phyloP scores from a whole-genome alignment of 1,284 basidiomycete species.

The Pseudomicrostroma phylloplanum region DNA sequence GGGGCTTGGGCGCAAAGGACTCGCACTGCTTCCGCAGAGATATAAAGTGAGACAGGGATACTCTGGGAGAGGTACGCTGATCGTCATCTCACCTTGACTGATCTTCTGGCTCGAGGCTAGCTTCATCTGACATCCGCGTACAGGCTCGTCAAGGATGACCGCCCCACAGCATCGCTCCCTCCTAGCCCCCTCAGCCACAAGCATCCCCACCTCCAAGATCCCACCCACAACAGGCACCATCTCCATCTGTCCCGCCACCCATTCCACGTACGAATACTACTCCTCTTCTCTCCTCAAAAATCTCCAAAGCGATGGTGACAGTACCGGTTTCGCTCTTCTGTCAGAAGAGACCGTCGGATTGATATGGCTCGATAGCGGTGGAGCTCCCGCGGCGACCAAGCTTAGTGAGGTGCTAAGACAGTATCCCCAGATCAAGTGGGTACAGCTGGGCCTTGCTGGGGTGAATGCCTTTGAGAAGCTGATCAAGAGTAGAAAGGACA shows the following conservation, averaged over 20 bases:
- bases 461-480: constrained; percentile 22
- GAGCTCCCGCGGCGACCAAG: background rate
- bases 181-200: background rate
- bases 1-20: too few species aligned
- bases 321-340: background rate
- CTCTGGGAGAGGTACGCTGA: too few species aligned
- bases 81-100: too few species aligned
- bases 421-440: constrained; percentile 15
- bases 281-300: background rate
- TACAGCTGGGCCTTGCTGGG: constrained; percentile 38
- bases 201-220: background rate
- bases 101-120: too few species aligned
- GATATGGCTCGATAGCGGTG: constrained; percentile 17
- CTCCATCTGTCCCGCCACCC: constrained; percentile 6
- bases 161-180: background rate
- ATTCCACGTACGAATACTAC: constrained; percentile 5
- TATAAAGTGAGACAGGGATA: too few species aligned
- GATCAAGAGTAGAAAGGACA: constrained; percentile 13
- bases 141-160: too few species aligned
- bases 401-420: constrained; percentile 12
- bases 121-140: too few species aligned
- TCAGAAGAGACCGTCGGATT: constrained; percentile 12
- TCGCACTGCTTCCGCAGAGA: too few species aligned
- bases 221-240: constrained; percentile 5
- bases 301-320: background rate